Evolutionary conservation across 129 eudicot species (phyloP), one percentile per base, ranked within the genome.

Genomic region (Scalesia atractyloides): DNA sequence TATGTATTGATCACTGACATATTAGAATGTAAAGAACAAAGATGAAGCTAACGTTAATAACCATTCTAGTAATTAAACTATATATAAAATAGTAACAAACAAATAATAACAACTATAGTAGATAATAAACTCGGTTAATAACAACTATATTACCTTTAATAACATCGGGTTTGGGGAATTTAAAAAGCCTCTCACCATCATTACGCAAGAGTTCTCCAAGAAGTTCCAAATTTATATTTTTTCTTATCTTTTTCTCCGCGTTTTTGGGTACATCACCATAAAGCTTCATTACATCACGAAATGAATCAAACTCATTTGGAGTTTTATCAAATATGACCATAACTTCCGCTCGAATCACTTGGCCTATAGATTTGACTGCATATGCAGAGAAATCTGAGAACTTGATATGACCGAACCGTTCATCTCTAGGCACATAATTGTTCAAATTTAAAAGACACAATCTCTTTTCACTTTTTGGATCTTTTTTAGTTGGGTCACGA

Each of bases 351-450:
- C 79, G 68, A 57, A 83, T 18, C 33, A 90, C 85, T 76, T 90
- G 97, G 15, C 91, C 89, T 37, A 90, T 14, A 56, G 97, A 87
- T 50, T 87, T 87, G 1, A 63, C 74, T 4, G 97, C 85, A 63
- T 85, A 90, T 1, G 70, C 94, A 9, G 87, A 80, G 86, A 90
- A 90, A 76, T 90, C 95, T 7, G 97, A 87, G 72, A 90, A 83
- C 70, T 90, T 90, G 33, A 90, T 75, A 36, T 81, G 86, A 57
- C 39, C 82, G 78, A 90, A 87, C 34, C 70, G 65, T 62, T 90
- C 97, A 54, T 90, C 97, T 46, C 91, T 70, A 14, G 97, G 97
- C 52, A 90, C 91, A 51, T 90, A 90, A 63, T 83, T 78, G 83
- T 90, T 49, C 65, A 90, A 68, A 51, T 73, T 83, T 70, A 90